Percentiles rank a stretch among this genome's conserved stretches.
phyloP scores from a whole-genome alignment of 108 stramenopile genomes.

The Skeletonema tropicum region DNA sequence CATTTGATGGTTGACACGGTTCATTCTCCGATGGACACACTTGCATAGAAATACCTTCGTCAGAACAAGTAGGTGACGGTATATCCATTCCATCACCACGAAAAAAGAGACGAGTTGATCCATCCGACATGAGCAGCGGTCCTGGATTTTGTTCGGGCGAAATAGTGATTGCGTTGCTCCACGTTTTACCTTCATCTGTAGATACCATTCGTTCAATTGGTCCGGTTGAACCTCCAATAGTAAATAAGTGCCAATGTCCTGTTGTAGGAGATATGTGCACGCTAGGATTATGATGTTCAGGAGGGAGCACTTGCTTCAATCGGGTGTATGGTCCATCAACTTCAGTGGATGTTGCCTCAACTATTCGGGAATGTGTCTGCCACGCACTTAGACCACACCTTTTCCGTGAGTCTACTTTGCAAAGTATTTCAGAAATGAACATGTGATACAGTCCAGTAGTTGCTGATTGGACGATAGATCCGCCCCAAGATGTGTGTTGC shows the following conservation, averaged over 20 bases:
- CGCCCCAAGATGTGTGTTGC: conserved; percentile 33
- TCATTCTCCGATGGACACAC: conserved; percentile 17
- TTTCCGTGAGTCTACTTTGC: conserved; percentile 23
- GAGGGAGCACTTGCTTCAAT: conserved; percentile 13
- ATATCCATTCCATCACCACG: conserved; percentile 38
- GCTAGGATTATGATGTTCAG: conserved; percentile 48
- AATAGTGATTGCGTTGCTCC: conserved; percentile 23
- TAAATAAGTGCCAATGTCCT: conserved; percentile 39
- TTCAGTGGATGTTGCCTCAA: conserved; percentile 6
- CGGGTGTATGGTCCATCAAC: conserved; percentile 37
- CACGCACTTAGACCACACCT: conserved; percentile 29
- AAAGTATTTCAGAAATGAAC: conserved; percentile 34
- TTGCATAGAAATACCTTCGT: conserved; percentile 34
- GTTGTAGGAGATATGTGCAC: conserved; percentile 33
- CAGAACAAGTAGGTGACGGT: conserved; percentile 31
- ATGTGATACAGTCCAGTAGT: conserved; percentile 31
- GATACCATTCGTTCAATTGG: conserved; percentile 39
- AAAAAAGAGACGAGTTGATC: conserved; percentile 36
- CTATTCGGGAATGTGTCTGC: conserved; percentile 44
- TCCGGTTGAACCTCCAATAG: conserved; percentile 28
- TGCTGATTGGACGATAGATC: conserved; percentile 22
- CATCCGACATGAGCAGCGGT: conserved; percentile 26
- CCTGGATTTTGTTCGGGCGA: conserved; percentile 46
- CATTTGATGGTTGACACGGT: conserved; percentile 16
- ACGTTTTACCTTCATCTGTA: conserved; percentile 32